Percentiles rank a stretch among this genome's conserved stretches.
Conservation (phyloP, 1,284 basidiomycete genomes). For the Heterobasidion annosum region DNA sequence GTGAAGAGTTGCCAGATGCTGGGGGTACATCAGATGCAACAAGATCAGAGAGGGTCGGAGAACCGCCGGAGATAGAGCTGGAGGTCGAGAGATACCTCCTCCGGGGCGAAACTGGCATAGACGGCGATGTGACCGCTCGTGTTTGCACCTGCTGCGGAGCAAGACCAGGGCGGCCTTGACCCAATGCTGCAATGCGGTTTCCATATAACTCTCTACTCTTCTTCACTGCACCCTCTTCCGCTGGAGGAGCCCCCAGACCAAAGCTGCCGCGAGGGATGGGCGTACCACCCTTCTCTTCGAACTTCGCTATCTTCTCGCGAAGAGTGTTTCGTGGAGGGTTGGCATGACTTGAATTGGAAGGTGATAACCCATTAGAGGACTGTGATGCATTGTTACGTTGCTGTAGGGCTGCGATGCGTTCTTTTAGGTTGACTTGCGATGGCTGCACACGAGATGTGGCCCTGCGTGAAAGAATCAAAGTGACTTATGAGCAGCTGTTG, state of each 20-base stretch:
- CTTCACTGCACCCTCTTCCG: slow-evolving; percentile 31
- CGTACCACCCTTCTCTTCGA: slow-evolving; percentile 66
- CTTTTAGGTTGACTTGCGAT: slow-evolving; percentile 54
- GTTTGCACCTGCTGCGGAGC: slow-evolving; percentile 13
- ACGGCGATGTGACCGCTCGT: slow-evolving; percentile 9
- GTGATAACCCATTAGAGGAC: slow-evolving; percentile 21
- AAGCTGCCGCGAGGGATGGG: slow-evolving; percentile 69
- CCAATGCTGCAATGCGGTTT: slow-evolving; percentile 49
- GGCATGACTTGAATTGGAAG: slow-evolving; percentile 18
- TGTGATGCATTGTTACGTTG: slow-evolving; percentile 25
- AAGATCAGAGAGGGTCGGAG: neutral
- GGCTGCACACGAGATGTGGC: slow-evolving; percentile 27
- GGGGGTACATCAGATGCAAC: neutral
- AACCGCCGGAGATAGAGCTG: neutral
- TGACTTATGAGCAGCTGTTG: neutral
- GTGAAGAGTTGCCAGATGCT: neutral
- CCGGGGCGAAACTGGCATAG: neutral
- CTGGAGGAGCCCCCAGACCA: slow-evolving; percentile 54
- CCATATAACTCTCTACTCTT: slow-evolving; percentile 60
- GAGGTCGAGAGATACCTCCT: slow-evolving; percentile 1
- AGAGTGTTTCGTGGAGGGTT: slow-evolving; percentile 27
- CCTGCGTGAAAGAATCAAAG: slow-evolving; percentile 12
- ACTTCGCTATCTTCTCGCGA: slow-evolving; percentile 67
- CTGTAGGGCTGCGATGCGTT: slow-evolving; percentile 68
- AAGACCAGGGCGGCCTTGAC: slow-evolving; percentile 13